Evolutionary conservation across 495 filamentous ascomycete genomes (phyloP), one percentile per base, ranked within the genome.

Genomic region (Achaetomiella virescens): DNA sequence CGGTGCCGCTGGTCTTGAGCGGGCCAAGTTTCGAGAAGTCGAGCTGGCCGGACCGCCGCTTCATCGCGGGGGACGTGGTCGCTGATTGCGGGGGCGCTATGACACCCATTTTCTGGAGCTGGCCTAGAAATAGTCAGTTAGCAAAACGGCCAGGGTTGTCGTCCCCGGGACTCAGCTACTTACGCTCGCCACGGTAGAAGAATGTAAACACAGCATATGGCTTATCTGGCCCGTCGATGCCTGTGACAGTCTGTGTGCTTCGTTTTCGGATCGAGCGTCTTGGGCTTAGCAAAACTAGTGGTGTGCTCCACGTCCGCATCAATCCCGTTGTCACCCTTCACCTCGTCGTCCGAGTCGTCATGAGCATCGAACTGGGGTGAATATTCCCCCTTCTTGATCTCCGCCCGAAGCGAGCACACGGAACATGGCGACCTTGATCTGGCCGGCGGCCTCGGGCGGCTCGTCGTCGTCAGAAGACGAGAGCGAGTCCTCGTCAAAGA

Each of bases 181-280:
- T 75, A 96, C 93, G 85, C 70, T 96, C 88, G 66, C 95, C 93
- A 52, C 93, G 82, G 67, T 99, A 99, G 76, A 97, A 88, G 67
- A 99, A 99, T 6, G 95, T 96, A 69, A 99, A 99, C 11, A 87
- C 86, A 1, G 93, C 93, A 73, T 96, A 99, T 15, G 95, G 95
- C 69, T 90, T 89, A 52, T 97, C 91, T 22, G 90, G 88, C 0
- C 88, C 85, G 70, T 99, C 93, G 60, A 99, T 95, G n/a, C 93
- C 93, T 21, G 91, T 97, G 17, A 99, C 93, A 0, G 92, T 97
- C 72, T 99, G 93, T 0, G 95, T 97, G 63, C 91, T 96, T 97
- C 9, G 87, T 87, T 72, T 96, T 96, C 1, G 91, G 93, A 73
- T 99, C 95, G 25, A 99, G 79, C 17, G 91, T 85, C 75, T 97